Percentiles rank a stretch among this genome's conserved stretches.
Evolutionary conservation across 1,139 yeast genomes (phyloP).

Genomic region (Pichia cactophila): DNA sequence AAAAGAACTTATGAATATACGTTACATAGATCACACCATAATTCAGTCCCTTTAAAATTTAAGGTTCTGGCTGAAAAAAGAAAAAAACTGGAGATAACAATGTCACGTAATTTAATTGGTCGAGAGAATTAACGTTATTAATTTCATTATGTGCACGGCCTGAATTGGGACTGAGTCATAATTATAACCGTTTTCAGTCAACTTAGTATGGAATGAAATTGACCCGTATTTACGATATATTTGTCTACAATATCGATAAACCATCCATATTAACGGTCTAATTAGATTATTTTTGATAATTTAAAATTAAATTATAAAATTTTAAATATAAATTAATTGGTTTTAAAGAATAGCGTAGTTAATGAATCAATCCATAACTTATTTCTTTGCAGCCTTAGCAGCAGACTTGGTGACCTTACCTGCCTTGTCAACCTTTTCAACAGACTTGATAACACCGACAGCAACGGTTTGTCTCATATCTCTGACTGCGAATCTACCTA

Average conservation of each 20-base stretch:
- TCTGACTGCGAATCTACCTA: constrained; percentile 99
- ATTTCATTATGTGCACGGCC: too few relatives aligned
- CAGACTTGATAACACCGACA: constrained; percentile 99
- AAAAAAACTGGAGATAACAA: background rate
- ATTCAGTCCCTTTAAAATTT: background rate
- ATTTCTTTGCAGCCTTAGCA: constrained; percentile 96
- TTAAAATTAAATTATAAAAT: constrained; percentile 1
- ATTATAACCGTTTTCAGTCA: too few relatives aligned
- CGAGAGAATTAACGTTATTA: background rate
- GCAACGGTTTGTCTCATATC: constrained; percentile 99
- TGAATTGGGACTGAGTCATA: too few relatives aligned
- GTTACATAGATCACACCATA: background rate
- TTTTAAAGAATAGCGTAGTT: constrained; percentile 2
- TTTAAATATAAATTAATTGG: constrained; percentile 1
- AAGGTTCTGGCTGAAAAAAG: too few relatives aligned
- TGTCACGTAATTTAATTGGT: background rate
- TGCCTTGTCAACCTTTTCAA: constrained; percentile 81
- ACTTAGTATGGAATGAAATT: too few relatives aligned
- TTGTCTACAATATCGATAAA: too few relatives aligned
- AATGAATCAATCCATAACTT: constrained; percentile 31
- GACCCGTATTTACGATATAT: too few relatives aligned
- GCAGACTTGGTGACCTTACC: constrained; percentile 99
- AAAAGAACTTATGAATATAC: background rate
- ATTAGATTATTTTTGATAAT: background rate
- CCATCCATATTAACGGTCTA: background rate